Percentiles rank a stretch among this genome's conserved stretches.
These are phyloP conservation scores for Sophora flavescens DNA, from an alignment of 306 rosid genomes.

Conservation along the genomic window DNA sequence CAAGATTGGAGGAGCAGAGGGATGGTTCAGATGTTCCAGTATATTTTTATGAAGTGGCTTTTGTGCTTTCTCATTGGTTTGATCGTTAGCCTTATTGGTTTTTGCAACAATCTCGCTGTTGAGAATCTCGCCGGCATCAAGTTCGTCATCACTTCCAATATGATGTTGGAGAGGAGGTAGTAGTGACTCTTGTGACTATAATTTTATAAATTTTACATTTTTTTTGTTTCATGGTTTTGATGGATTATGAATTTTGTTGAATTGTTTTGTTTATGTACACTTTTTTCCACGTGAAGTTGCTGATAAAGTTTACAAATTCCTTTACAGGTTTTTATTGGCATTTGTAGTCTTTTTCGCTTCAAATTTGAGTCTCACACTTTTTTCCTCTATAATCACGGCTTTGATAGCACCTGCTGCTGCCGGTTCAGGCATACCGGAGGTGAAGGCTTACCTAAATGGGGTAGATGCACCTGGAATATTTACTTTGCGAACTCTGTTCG, in stretches of 20 bases:
- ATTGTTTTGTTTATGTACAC: background rate
- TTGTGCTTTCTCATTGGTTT: constrained; percentile 72
- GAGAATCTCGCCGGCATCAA: constrained; percentile 93
- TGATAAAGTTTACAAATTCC: constrained; percentile 40
- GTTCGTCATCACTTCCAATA: constrained; percentile 86
- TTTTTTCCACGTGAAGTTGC: constrained; percentile 21
- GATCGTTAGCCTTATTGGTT: constrained; percentile 73
- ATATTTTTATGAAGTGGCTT: constrained; percentile 79
- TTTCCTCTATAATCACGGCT: constrained; percentile 74
- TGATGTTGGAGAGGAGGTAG: constrained; percentile 89
- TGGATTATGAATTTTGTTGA: constrained; percentile 22
- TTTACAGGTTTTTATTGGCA: constrained; percentile 72
- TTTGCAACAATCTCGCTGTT: constrained; percentile 88
- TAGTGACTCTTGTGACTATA: constrained; percentile 20
- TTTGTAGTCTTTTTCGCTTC: constrained; percentile 71
- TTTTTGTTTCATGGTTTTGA: background rate
- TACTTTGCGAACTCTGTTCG: constrained; percentile 65
- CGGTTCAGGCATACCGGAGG: constrained; percentile 97
- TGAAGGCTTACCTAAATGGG: constrained; percentile 94
- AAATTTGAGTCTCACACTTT: constrained; percentile 77
- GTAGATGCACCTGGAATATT: constrained; percentile 91
- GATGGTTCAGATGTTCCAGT: constrained; percentile 65
- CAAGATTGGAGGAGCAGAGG: constrained; percentile 93
- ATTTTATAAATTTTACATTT: background rate
- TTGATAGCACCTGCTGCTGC: constrained; percentile 83